Evolutionary conservation across 1,284 basidiomycete genomes (phyloP), one percentile per base, ranked within the genome.

Genomic region (Trichosporon coremiiforme): DNA sequence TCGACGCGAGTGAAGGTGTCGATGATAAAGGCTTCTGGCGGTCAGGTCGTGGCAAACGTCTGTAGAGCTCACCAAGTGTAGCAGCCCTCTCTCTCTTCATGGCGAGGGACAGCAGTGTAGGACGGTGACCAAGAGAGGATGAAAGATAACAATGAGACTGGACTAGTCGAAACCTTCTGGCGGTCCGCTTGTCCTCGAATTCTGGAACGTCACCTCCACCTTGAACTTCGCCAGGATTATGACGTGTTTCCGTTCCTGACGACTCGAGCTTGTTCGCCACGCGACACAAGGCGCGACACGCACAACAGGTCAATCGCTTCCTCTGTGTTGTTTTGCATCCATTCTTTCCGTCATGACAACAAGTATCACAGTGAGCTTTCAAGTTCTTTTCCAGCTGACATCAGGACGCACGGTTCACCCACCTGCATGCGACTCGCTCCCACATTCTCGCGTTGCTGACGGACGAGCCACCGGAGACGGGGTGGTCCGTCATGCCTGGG

Each of bases 381-480:
- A 12, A 17, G 5, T 36, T 20, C 41, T 20, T 10, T 35, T 10
- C 7, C 17, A 60, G 53, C 68, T 66, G 29, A 67, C 35, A 2
- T 0, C 70, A 82, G 81, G 81, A 82, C 68, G 79, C 80, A 6
- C 80, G 81, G 17, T 82, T 75, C 70, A 80, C 78, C 47, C 79
- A 79, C 13, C 70, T 82, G 4, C 81, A 82, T 67, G 80, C 78
- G 64, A 79, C 77, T 0, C 67, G 71, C 6, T 73, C 74, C 5
- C 71, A 78, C 68, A 75, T 81, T 20, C 69, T 75, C n/a, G 73
- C 79, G 2, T 71, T 82, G 8, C 70, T 73, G 15, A 77, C 78
- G 50, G 80, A 82, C 68, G 76, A 78, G 29, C 74, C 77, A 4
- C 76, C 80, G 2, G 79, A 82, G 66, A 77, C 77, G 50, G 79